Percentiles rank a stretch among this genome's conserved stretches.
These are phyloP conservation scores for Clarireedia homoeocarpa DNA, from an alignment of 2,329 filamentous ascomycete species.

Conservation along the genomic window DNA sequence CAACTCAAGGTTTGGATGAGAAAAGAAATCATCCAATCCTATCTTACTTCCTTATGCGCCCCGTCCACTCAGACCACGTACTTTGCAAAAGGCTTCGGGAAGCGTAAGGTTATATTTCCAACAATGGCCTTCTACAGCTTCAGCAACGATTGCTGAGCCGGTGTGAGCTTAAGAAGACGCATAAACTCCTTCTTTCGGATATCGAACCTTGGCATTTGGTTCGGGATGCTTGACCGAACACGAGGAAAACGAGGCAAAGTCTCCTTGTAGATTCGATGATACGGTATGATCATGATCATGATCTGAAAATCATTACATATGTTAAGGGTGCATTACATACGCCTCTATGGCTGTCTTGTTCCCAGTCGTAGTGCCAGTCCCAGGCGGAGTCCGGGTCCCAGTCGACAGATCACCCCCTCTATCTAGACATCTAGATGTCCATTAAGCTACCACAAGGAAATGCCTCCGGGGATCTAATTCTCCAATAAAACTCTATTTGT, in stretches of 20 bases:
- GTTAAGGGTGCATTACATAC: not conserved
- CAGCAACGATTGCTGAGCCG: not conserved
- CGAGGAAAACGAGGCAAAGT: not conserved
- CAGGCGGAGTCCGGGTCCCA: too few relatives aligned
- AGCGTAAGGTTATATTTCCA: not conserved
- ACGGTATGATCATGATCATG: not conserved
- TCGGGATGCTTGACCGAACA: not conserved
- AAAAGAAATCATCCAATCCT: conserved; percentile 5
- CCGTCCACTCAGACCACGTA: conserved; percentile 1
- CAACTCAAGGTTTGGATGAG: conserved; percentile 1
- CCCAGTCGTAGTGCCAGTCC: too few relatives aligned
- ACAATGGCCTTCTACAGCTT: conserved; percentile 2
- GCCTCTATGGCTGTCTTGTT: too few relatives aligned
- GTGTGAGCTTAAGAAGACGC: not conserved
- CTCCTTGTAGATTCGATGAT: not conserved
- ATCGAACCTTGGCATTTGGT: not conserved
- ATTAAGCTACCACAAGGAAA: not conserved
- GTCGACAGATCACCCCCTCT: not conserved
- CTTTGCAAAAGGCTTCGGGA: not conserved
- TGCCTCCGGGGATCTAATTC: not conserved
- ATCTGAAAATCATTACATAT: not conserved
- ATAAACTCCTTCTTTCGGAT: not conserved
- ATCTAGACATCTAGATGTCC: not conserved
- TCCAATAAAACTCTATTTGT: not conserved
- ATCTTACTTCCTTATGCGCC: not conserved